Evolutionary conservation across 495 filamentous ascomycete species (phyloP).

Genomic region (Aspergillus haitiensis): DNA sequence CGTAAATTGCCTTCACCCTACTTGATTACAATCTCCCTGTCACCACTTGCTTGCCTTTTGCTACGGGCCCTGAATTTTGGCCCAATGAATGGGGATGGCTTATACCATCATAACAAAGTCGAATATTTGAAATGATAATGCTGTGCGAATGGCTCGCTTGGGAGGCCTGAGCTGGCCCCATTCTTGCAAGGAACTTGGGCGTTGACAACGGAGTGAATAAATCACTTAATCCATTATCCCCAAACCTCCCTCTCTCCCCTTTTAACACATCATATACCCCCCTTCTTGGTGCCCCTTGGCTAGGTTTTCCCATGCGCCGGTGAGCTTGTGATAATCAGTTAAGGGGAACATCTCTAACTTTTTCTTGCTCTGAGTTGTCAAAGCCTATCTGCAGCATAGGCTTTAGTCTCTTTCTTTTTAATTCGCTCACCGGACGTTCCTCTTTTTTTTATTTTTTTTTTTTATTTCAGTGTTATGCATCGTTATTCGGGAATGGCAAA

Average conservation of each 20-base stretch:
- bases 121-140: not conserved
- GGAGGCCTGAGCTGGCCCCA: not conserved
- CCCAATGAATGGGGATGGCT: no score
- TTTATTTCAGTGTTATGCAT: constrained; percentile 9
- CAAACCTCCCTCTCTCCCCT: constrained; percentile 2
- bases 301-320: constrained; percentile 19
- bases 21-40: constrained; percentile 7
- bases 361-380: constrained; percentile 31
- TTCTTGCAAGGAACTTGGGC: constrained; percentile 3
- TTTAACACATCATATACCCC: constrained; percentile 29
- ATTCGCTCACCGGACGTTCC: not conserved
- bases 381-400: constrained; percentile 47
- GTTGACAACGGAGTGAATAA: not conserved
- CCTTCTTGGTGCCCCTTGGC: constrained; percentile 18
- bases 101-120: constrained; percentile 2
- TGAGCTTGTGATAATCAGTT: constrained; percentile 10
- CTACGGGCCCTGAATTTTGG: constrained; percentile 8
- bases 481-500: constrained; percentile 13
- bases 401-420: constrained; percentile 12
- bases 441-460: constrained; percentile 4
- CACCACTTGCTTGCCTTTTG: constrained; percentile 1
- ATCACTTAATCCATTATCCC: not conserved
- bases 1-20: constrained; percentile 31
- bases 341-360: constrained; percentile 11
- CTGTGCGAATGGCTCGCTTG: constrained; percentile 4